Evolutionary conservation across 305 asterid genomes (phyloP).

Genomic region (Solanum aculeatissimum): DNA sequence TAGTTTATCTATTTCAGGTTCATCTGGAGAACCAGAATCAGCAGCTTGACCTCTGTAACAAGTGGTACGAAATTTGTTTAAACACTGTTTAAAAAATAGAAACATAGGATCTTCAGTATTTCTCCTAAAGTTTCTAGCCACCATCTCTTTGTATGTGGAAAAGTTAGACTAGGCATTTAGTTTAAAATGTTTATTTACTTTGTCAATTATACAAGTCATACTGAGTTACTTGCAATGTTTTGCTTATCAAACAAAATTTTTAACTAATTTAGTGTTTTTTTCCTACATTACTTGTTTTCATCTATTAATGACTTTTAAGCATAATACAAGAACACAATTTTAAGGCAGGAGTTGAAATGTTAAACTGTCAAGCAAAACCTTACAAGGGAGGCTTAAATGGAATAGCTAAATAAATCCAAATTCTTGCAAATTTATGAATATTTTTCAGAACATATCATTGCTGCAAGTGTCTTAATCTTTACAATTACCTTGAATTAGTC

Average conservation of each 20-base stretch:
- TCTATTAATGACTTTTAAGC: not conserved
- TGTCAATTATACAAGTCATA: not conserved
- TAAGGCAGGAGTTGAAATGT: not conserved
- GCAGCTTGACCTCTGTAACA: conserved; percentile 38
- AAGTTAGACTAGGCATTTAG: not conserved
- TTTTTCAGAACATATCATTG: not conserved
- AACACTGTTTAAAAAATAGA: not conserved
- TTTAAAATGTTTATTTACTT: not conserved
- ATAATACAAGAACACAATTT: not conserved
- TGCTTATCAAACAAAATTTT: not conserved
- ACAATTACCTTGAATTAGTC: not conserved
- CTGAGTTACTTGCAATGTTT: not conserved
- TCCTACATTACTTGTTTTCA: not conserved
- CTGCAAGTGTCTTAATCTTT: not conserved
- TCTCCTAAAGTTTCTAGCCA: not conserved
- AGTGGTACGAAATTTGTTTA: not conserved
- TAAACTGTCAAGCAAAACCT: not conserved
- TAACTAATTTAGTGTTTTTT: not conserved
- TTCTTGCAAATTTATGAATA: not conserved
- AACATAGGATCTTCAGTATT: not conserved
- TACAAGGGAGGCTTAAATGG: not conserved
- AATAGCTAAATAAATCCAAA: not conserved
- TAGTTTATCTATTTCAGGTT: conserved; percentile 46
- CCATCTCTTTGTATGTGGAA: not conserved
- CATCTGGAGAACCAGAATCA: conserved; percentile 21